A percentile compares a stretch with the other conserved stretches of the same genome.
phyloP scores from a whole-genome alignment of 768 basidiomycete species.

The Tremella fuciformis region DNA sequence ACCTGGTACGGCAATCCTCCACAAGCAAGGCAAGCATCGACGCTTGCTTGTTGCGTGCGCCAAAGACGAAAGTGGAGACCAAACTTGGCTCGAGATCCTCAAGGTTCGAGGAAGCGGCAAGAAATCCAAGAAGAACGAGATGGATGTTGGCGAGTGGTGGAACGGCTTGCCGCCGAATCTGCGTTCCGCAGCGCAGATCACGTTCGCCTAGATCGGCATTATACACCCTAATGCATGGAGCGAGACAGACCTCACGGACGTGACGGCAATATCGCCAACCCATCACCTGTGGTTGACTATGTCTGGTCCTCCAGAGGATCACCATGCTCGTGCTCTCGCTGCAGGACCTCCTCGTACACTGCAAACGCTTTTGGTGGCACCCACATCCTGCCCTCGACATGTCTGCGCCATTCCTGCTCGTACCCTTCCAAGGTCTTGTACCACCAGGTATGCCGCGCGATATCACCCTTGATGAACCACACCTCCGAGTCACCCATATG shows the following conservation, averaged over 20 bases:
- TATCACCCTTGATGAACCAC: constrained; percentile 25
- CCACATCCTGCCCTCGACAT: constrained; percentile 25
- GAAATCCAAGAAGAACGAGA: constrained; percentile 58
- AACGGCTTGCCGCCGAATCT: constrained; percentile 59
- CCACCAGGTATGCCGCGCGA: constrained; percentile 27
- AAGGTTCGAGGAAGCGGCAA: constrained; percentile 57
- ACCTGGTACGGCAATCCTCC: constrained; percentile 10
- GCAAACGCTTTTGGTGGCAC: constrained; percentile 22
- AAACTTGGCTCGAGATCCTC: constrained; percentile 57
- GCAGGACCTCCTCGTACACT: constrained; percentile 10
- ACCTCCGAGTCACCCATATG: constrained; percentile 17
- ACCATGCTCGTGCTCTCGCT: no score
- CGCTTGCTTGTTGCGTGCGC: constrained; percentile 61
- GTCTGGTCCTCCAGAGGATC: no score
- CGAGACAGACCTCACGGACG: no score
- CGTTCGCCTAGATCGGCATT: neutral
- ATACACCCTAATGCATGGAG: no score
- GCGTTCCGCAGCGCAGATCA: neutral
- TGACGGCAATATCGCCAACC: no score
- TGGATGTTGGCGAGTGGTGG: constrained; percentile 72
- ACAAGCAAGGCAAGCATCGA: constrained; percentile 6
- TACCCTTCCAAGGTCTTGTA: constrained; percentile 26
- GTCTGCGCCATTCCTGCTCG: constrained; percentile 23
- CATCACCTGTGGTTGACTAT: no score
- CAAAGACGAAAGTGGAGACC: neutral